Percentiles rank a stretch among this genome's conserved stretches.
These are phyloP conservation scores for Apophysomyces ossiformis DNA, from an alignment of 371 early-diverging fungal species.

Conservation along the genomic window DNA sequence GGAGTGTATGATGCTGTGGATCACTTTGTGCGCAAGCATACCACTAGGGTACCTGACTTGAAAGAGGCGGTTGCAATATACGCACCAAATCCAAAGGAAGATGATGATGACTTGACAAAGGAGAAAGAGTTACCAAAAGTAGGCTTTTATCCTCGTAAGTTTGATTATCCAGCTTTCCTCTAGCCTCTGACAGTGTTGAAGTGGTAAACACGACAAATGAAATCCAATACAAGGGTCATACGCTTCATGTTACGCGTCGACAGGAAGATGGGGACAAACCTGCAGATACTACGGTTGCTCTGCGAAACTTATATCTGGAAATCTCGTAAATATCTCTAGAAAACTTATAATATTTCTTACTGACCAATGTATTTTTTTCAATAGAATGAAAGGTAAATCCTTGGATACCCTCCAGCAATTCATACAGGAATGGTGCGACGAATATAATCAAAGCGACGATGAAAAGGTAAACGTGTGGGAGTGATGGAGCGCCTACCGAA, in stretches of 20 bases:
- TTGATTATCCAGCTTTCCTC: neutral
- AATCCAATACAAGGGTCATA: slow-evolving; percentile 34
- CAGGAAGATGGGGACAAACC: slow-evolving; percentile 3
- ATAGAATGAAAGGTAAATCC: slow-evolving; percentile 31
- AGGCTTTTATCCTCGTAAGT: slow-evolving; percentile 38
- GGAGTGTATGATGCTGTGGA: slow-evolving; percentile 29
- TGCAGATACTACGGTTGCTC: neutral
- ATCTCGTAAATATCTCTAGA: slow-evolving; percentile 23
- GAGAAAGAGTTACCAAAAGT: slow-evolving; percentile 20
- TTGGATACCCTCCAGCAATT: slow-evolving; percentile 27
- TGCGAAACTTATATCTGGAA: slow-evolving; percentile 18
- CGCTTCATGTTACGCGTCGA: slow-evolving; percentile 14
- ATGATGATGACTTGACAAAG: slow-evolving; percentile 15
- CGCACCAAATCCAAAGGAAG: slow-evolving; percentile 15
- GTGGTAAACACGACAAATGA: slow-evolving; percentile 24
- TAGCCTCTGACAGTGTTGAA: slow-evolving; percentile 2
- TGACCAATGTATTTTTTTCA: neutral
- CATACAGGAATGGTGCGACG: slow-evolving; percentile 42
- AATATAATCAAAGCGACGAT: slow-evolving; percentile 23
- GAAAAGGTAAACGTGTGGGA: slow-evolving; percentile 3
- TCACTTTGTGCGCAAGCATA: slow-evolving; percentile 22
- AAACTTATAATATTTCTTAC: neutral
- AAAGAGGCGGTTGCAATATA: slow-evolving; percentile 22
- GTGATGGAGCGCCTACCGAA: neutral
- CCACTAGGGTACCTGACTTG: slow-evolving; percentile 18